These are phyloP conservation scores for Candida methanosorbosa DNA, from an alignment of 805 yeast genomes.

Conservation along the genomic window DNA sequence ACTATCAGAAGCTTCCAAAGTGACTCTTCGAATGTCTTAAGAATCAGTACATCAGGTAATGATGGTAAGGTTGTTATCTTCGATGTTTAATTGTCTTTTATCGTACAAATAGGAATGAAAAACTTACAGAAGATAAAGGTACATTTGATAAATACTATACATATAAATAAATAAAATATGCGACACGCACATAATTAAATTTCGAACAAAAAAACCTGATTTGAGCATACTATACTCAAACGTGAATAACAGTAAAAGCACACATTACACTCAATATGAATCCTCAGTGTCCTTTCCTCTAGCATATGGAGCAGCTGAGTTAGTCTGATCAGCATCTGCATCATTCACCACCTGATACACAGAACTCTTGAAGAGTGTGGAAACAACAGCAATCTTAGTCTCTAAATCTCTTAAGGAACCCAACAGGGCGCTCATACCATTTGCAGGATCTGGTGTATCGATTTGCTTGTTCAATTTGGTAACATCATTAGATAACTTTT, in stretches of 20 bases:
- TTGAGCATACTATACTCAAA: too few relatives aligned
- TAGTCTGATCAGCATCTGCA: slow-evolving; percentile 1
- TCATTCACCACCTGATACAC: slow-evolving; percentile 15
- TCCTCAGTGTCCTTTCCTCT: too few relatives aligned
- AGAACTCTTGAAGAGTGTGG: slow-evolving; percentile 24
- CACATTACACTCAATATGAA: too few relatives aligned
- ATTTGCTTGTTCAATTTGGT: slow-evolving; percentile 11
- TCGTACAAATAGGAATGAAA: not conserved
- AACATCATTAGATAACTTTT: slow-evolving; percentile 16
- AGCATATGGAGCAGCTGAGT: too few relatives aligned
- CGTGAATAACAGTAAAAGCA: too few relatives aligned
- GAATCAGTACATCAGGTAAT: slow-evolving; percentile 69
- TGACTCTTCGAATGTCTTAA: slow-evolving; percentile 40
- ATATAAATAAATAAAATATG: too few relatives aligned
- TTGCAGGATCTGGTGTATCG: slow-evolving; percentile 14
- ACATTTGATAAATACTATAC: not conserved
- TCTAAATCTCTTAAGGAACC: slow-evolving; percentile 13
- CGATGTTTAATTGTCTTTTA: slow-evolving; percentile 36
- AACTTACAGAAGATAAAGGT: not conserved
- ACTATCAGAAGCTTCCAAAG: slow-evolving; percentile 46
- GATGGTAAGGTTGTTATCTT: slow-evolving; percentile 91
- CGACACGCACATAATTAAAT: too few relatives aligned
- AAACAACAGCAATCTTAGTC: slow-evolving; percentile 18
- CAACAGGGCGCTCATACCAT: slow-evolving; percentile 5
- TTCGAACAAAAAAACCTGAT: too few relatives aligned